phyloP scores from a whole-genome alignment of 2,329 filamentous ascomycete species.

The Botrytis sinoallii region DNA sequence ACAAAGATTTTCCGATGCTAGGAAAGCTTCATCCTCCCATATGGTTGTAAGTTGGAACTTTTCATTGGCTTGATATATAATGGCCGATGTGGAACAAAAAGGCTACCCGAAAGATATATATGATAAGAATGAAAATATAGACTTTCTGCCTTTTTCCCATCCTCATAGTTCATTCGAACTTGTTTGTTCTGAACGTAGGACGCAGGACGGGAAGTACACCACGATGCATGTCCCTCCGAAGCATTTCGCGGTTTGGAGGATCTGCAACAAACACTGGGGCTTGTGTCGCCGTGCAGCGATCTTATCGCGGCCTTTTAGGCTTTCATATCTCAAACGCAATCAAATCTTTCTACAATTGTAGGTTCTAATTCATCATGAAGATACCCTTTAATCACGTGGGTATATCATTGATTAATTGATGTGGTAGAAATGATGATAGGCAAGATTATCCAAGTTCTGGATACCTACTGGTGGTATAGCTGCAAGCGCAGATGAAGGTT shows the following conservation, averaged over 20 bases:
- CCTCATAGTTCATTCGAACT: not conserved
- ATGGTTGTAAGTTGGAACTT: not conserved
- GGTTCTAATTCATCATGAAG: not conserved
- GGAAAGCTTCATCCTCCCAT: not conserved
- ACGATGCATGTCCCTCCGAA: not conserved
- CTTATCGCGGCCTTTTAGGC: not conserved
- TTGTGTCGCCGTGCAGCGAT: not conserved
- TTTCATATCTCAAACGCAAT: not conserved
- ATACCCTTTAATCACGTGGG: not conserved
- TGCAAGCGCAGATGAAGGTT: constrained; percentile 55
- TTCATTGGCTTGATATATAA: not conserved
- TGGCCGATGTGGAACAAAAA: not conserved
- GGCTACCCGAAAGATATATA: not conserved
- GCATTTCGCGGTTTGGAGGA: not conserved
- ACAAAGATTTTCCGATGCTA: constrained; percentile 15
- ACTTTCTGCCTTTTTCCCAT: not conserved
- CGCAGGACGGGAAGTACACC: not conserved
- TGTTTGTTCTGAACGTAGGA: not conserved
- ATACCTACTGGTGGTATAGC: constrained; percentile 70
- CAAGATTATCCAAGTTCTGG: constrained; percentile 73
- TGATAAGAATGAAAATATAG: not conserved
- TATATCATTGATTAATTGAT: constrained; percentile 9
- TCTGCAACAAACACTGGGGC: not conserved
- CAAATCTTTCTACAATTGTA: not conserved
- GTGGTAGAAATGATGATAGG: constrained; percentile 54